These are phyloP conservation scores for sunflower (Helianthus annuus) DNA, from an alignment of 129 eudicot species.

Conservation along the genomic window DNA sequence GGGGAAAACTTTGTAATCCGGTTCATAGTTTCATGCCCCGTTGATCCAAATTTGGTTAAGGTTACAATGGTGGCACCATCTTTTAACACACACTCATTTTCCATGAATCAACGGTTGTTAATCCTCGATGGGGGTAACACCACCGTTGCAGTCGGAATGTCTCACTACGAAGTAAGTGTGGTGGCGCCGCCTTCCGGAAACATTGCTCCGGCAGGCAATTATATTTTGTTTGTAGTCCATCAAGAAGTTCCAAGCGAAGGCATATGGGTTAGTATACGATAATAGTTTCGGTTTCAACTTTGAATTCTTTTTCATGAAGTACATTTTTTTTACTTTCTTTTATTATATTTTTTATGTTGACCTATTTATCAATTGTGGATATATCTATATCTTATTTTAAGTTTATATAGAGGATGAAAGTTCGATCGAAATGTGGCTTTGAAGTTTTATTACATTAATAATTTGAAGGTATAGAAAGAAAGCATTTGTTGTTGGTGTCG, in stretches of 20 bases:
- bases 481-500: too few species aligned
- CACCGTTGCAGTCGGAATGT: slow-evolving; percentile 28
- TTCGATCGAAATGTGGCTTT: neutral
- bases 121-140: slow-evolving; percentile 41
- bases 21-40: slow-evolving; percentile 37
- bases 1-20: slow-evolving; percentile 34
- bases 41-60: slow-evolving; percentile 38
- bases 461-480: too few species aligned
- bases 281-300: slow-evolving; percentile 2
- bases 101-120: slow-evolving; percentile 79
- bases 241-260: slow-evolving; percentile 72
- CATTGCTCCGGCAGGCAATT: slow-evolving; percentile 69
- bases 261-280: slow-evolving; percentile 59
- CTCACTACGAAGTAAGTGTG: slow-evolving; percentile 44
- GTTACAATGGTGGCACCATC: slow-evolving; percentile 84
- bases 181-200: slow-evolving; percentile 48
- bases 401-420: neutral
- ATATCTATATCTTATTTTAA: neutral
- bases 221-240: slow-evolving; percentile 67
- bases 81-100: slow-evolving; percentile 75
- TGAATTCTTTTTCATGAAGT: neutral
- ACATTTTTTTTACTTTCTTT: neutral
- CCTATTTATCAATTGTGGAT: slow-evolving; percentile 27
- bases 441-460: too few species aligned
- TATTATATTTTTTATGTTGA: neutral